Evolutionary conservation across 345 rosid species (phyloP), one percentile per base, ranked within the genome.

Genomic region (Cardiospermum halicacabum): DNA sequence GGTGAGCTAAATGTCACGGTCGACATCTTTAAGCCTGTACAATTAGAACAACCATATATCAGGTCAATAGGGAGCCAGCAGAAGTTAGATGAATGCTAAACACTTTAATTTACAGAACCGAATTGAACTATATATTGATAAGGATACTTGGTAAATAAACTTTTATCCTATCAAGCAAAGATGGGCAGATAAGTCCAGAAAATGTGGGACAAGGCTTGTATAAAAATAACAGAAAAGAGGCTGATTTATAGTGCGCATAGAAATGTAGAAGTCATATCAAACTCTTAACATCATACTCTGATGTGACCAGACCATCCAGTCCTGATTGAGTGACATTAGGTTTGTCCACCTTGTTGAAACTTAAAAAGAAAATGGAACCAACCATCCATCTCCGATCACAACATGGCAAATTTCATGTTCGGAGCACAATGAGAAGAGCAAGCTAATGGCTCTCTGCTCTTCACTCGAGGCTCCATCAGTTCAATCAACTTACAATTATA

Each of bases 391-490:
- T 78, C 31, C 48, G 39, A 31, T 49, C 45, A 55, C 62, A 70
- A 68, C 64, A 68, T 62, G 69, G 78, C 77, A 69, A n/a, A 76
- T 77, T 67, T 67, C 0, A 69, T 82, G 66, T 84, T 51, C 32
- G 88, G 83, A 85, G 85, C 89, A 76, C 64, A 64, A 82, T 84
- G 85, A 88, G 88, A 84, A 85, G 89, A 81, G 66, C 91, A 79
- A 80, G 81, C 87, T 70, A 51, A 28, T 42, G 56, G 77, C 74
- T 73, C 57, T 72, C 61, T 64, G 84, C 79, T 77, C 87, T 80
- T 84, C 89, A 85, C 85, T 85, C 84, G 77, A 78, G 71, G 83
- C 88, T 82, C 85, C 82, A 69, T 42, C 48, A 34, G 39, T 34
- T 4, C 3, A 4, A 5, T 11, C 39, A 34, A 5, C 39, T 55